Percentiles rank a stretch among this genome's conserved stretches.
These are phyloP conservation scores for Austropuccinia psidii DNA, from an alignment of 1,284 basidiomycete species.

Conservation along the genomic window DNA sequence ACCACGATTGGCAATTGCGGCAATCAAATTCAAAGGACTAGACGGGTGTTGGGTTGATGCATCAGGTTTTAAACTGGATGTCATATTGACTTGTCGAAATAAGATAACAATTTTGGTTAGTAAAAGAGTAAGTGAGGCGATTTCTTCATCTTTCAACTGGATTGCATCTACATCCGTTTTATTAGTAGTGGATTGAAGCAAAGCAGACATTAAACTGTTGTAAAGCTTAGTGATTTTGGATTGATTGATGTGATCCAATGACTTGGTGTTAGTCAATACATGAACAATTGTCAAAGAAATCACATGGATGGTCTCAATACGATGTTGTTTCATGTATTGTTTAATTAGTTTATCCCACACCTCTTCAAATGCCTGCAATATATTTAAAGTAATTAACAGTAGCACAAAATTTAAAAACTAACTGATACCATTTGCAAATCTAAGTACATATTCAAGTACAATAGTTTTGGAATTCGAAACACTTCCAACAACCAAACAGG, in stretches of 20 bases:
- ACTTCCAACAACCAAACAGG: slow-evolving; percentile 71
- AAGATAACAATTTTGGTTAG: slow-evolving; percentile 66
- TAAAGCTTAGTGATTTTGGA: slow-evolving; percentile 78
- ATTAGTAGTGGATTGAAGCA: slow-evolving; percentile 69
- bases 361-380: slow-evolving; percentile 60
- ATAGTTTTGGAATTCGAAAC: slow-evolving; percentile 67
- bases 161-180: slow-evolving; percentile 45
- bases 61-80: slow-evolving; percentile 40
- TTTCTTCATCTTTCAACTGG: slow-evolving; percentile 71
- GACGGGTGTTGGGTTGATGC: neutral
- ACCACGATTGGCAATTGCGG: slow-evolving; percentile 72
- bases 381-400: neutral
- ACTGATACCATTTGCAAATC: slow-evolving; percentile 76
- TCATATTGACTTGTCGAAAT: slow-evolving; percentile 64
- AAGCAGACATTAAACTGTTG: slow-evolving; percentile 67
- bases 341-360: slow-evolving; percentile 92
- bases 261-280: slow-evolving; percentile 58
- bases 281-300: slow-evolving; percentile 68
- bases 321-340: slow-evolving; percentile 82
- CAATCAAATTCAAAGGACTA: slow-evolving; percentile 71
- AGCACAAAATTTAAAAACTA: neutral
- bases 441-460: slow-evolving; percentile 83
- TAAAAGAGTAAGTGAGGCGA: slow-evolving; percentile 64
- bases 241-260: slow-evolving; percentile 70
- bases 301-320: slow-evolving; percentile 64